These are phyloP conservation scores for Collybia sp. DNA, from an alignment of 768 basidiomycete species.

Conservation along the genomic window DNA sequence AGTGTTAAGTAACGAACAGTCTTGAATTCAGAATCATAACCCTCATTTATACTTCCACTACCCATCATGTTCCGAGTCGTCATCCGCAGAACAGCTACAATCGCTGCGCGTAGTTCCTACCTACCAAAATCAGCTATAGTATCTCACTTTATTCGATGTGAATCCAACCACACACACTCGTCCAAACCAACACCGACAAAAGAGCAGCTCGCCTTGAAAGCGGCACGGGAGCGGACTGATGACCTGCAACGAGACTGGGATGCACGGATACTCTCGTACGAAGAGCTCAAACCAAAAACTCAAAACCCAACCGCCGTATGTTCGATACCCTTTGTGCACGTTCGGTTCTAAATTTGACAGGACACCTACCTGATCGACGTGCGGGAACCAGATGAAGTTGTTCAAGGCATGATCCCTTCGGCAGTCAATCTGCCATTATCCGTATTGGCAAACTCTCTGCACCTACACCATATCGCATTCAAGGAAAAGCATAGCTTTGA, in stretches of 20 bases:
- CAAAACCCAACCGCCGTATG: constrained; percentile 65
- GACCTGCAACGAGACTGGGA: constrained; percentile 71
- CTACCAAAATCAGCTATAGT: not conserved
- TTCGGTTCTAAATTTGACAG: constrained; percentile 29
- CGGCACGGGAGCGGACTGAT: constrained; percentile 27
- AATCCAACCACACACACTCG: constrained; percentile 13
- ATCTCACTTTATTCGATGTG: constrained; percentile 8
- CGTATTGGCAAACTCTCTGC: constrained; percentile 63
- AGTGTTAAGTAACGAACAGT: no score
- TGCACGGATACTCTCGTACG: constrained; percentile 67
- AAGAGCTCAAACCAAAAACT: constrained; percentile 77
- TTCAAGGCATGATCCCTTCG: constrained; percentile 90
- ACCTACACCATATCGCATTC: constrained; percentile 52
- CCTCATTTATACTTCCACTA: no score
- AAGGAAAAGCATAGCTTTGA: constrained; percentile 64
- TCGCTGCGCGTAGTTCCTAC: no score
- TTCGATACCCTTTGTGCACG: constrained; percentile 5
- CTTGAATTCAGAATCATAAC: no score
- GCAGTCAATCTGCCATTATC: constrained; percentile 88
- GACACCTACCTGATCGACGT: constrained; percentile 80
- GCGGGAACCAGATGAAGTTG: constrained; percentile 88
- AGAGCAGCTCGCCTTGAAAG: constrained; percentile 27
- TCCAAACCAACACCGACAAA: constrained; percentile 19
- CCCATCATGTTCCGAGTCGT: no score
- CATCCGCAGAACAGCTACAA: no score